Percentiles rank a stretch among this genome's conserved stretches.
Evolutionary conservation across 2,329 filamentous ascomycete genomes (phyloP).

Genomic region (Xylaria sp.): DNA sequence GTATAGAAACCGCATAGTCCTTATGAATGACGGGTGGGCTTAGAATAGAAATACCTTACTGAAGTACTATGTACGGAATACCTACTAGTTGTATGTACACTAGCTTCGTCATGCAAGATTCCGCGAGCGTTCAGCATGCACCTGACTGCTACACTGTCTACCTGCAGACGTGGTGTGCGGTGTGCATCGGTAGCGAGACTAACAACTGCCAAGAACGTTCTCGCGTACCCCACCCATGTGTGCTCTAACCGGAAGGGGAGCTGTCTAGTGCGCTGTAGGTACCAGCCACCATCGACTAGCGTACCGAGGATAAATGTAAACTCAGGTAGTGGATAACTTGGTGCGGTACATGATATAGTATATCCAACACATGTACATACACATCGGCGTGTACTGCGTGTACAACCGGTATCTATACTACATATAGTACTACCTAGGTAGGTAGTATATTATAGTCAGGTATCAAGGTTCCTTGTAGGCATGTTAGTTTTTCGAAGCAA

Average conservation of each 20-base stretch:
- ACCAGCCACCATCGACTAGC: not conserved
- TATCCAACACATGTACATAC: no score
- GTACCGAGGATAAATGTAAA: not conserved
- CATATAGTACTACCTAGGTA: no score
- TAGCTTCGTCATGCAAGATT: slow-evolving; percentile 48
- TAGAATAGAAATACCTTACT: slow-evolving; percentile 39
- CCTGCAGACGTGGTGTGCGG: slow-evolving; percentile 33
- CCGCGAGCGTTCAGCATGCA: slow-evolving; percentile 47
- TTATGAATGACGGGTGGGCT: not conserved
- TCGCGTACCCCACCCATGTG: slow-evolving; percentile 41
- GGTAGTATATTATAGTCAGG: no score
- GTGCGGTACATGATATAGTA: no score
- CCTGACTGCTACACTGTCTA: slow-evolving; percentile 19
- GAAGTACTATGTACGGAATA: slow-evolving; percentile 44
- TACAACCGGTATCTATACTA: no score
- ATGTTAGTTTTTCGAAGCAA: no score
- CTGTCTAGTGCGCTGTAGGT: not conserved
- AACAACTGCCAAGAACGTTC: slow-evolving; percentile 47
- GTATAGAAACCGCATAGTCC: not conserved
- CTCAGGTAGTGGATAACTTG: no score
- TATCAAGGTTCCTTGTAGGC: no score
- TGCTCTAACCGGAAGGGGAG: slow-evolving; percentile 26
- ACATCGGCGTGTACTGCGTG: no score
- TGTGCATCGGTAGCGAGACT: slow-evolving; percentile 36
- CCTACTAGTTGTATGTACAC: no score